Evolutionary conservation across 345 rosid genomes (phyloP), one percentile per base, ranked within the genome.

Genomic region (Ceriops decandra): DNA sequence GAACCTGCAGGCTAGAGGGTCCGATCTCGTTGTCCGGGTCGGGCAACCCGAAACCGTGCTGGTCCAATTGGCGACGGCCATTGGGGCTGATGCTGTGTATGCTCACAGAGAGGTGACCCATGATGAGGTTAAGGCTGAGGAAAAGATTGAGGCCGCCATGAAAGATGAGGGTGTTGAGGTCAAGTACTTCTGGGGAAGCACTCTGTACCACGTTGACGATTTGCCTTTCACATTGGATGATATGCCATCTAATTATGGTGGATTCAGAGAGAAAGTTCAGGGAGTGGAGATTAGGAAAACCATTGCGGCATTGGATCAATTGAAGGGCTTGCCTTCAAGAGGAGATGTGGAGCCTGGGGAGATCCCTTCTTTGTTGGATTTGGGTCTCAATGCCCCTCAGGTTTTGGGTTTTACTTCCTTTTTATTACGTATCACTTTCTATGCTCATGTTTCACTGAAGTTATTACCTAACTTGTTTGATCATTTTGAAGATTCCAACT

Each of bases 341-440:
- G 99, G 99, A 64, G 98, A 95, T 69, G 95, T 95, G 5, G 97
- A 90, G 76, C 78, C 85, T 70, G 99, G 99, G 0, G 97, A 95
- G 53, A 82, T 92, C 72, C 99, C 99, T 60, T 77, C 96, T 46
- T 81, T 95, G 73, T 65, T 85, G 76, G 98, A 95, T 79, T 83
- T 95, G 71, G 98, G 99, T 63, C 83, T 83, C n/a, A 86, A 73
- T 66, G 88, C 85, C 6, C 67, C 82, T 68, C 90, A 88, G 99
- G 99, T 95, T 74, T 66, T 72, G 57, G 42, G 36, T 66, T 67
- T 17, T 13, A 28, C 13, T 72, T 64, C 15, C 7, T 1, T 38
- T 31, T 69, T 17, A 42, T 33, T 54, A 13, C 1, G 32, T 56
- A 21, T 26, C 4, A 22, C 24, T 24, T 22, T 56, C 59, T 56